Evolutionary conservation across 352 stramenopile genomes (phyloP), one percentile per base, ranked within the genome.

Genomic region (Pythium sp.): DNA sequence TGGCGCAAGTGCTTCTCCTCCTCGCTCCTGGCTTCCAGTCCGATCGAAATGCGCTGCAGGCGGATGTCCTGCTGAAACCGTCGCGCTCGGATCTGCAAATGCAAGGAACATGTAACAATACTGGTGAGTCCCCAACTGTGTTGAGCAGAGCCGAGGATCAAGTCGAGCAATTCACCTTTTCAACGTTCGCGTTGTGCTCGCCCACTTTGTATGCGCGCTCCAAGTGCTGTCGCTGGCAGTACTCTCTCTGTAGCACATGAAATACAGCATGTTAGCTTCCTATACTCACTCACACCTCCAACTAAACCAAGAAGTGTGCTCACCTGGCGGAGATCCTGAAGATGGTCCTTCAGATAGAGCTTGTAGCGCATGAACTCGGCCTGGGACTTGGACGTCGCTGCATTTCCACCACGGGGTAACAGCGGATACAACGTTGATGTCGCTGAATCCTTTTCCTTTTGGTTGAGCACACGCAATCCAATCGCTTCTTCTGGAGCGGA

Each of bases 311-410:
- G 24, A 26, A 26, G 24, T 26, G 24, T 26, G 24, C 24, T 26
- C 58, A 83, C 78, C 57, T 79, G 79, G 0, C 80, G 80, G 8
- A 92, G 69, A 55, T 87, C 78, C 41, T 87, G 78, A 6, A 93
- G 68, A 57, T 91, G 83, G 51, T 89, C 79, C 64, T 91, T 90
- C 14, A 91, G 63, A 9, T 80, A 75, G 8, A 91, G 57, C 38
- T 90, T 92, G 72, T 93, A 93, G n/a, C 82, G 79, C 43, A 88
- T 58, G 46, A 81, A 82, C 65, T 91, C 78, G 12, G 75, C 73
- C 60, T 81, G 71, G 11, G 77, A 72, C 54, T 81, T 87, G 0
- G 67, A 79, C 1, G 64, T 77, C n/a, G 71, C 68, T 0, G 67
- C 53, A 28, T 28, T 65, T 15, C 22, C 14, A 8, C 22, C 5